These are phyloP conservation scores for Diphasiastrum complanatum DNA, from an alignment of 83 land plant species.

Conservation along the genomic window DNA sequence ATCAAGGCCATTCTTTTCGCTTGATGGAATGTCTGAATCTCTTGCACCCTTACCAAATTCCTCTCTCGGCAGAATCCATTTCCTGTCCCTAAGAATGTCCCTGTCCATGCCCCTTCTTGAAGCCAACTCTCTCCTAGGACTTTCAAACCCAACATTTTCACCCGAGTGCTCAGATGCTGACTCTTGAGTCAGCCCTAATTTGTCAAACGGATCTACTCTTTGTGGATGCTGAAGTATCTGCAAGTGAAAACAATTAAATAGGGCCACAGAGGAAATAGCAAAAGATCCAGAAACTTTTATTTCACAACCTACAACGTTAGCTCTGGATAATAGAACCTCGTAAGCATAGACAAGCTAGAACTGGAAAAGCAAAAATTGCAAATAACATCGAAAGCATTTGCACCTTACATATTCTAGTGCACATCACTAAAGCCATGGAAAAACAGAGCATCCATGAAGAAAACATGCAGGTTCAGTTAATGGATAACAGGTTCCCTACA, in stretches of 20 bases:
- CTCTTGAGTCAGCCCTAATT: constrained; percentile 27
- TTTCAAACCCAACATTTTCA: constrained; percentile 26
- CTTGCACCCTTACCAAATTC: constrained; percentile 18
- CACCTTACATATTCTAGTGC: too few relatives aligned
- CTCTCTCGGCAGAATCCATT: constrained; percentile 1
- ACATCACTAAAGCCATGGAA: too few relatives aligned
- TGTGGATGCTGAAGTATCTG: constrained; percentile 34
- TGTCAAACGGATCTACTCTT: constrained; percentile 28
- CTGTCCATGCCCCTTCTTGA: not conserved
- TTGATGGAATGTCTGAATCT: not conserved
- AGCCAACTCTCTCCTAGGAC: constrained; percentile 19
- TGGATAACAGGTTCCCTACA: too few relatives aligned
- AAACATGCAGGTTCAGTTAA: too few relatives aligned
- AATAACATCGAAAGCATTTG: too few relatives aligned
- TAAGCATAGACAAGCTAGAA: too few relatives aligned
- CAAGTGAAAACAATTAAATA: constrained; percentile 12
- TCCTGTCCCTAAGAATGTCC: not conserved
- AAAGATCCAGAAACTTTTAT: too few relatives aligned
- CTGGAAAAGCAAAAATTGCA: too few relatives aligned
- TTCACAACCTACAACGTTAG: too few relatives aligned
- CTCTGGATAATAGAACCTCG: too few relatives aligned
- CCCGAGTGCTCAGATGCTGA: constrained; percentile 23
- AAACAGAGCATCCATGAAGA: too few relatives aligned
- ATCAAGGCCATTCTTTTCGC: constrained; percentile 43
- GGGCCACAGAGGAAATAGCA: constrained; percentile 1